Percentiles rank a stretch among this genome's conserved stretches.
phyloP scores from a whole-genome alignment of 306 rosid genomes.

The Cucurbita ficifolia region DNA sequence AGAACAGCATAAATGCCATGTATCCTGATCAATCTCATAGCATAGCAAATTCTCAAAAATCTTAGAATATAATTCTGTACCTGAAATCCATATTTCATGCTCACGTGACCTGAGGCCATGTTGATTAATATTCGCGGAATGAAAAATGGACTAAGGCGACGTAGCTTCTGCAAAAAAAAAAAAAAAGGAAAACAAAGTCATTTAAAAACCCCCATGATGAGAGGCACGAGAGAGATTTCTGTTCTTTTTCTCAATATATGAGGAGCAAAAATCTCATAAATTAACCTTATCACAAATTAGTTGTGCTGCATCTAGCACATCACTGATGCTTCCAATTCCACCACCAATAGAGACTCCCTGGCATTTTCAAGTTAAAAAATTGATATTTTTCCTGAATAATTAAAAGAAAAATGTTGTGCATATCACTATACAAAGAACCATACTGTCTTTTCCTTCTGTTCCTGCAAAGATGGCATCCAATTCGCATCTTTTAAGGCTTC shows the following conservation, averaged over 20 bases:
- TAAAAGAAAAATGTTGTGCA: not conserved
- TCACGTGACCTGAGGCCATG: conserved; percentile 95
- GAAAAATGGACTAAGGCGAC: conserved; percentile 95
- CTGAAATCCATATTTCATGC: conserved; percentile 98
- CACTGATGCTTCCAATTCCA: conserved; percentile 84
- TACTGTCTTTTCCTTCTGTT: conserved; percentile 72
- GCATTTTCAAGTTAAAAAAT: conserved; percentile 17
- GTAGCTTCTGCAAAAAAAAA: conserved; percentile 42
- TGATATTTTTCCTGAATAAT: conserved; percentile 5
- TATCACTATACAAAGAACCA: conserved; percentile 12
- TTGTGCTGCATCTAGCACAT: conserved; percentile 71
- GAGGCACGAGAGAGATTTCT: not conserved
- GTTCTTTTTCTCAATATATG: not conserved
- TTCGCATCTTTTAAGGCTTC: conserved; percentile 87
- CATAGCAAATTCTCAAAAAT: not conserved
- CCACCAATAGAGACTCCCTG: conserved; percentile 96
- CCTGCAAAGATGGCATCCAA: conserved; percentile 68
- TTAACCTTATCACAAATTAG: conserved; percentile 75
- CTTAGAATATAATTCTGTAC: conserved; percentile 14
- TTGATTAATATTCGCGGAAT: conserved; percentile 84
- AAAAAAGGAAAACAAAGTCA: too few species aligned
- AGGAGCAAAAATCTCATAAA: not conserved
- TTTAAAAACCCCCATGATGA: not conserved
- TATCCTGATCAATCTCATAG: not conserved
- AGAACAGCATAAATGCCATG: not conserved